phyloP scores from a whole-genome alignment of 805 yeast species.

The Cyberlindnera euphorbiiphila region DNA sequence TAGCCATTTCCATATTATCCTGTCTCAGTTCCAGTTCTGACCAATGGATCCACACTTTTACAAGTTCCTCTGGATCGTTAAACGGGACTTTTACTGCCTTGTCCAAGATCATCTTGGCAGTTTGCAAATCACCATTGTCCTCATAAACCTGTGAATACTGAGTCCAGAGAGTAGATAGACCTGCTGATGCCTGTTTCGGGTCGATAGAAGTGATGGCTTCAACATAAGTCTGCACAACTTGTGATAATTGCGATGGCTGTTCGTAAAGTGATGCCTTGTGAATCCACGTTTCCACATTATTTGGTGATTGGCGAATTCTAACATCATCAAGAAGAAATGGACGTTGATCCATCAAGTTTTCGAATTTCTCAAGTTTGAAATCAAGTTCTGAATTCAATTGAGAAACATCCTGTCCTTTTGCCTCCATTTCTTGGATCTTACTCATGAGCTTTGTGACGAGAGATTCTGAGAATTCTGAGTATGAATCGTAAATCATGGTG shows the following conservation, averaged over 20 bases:
- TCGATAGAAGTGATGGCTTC: conserved; percentile 64
- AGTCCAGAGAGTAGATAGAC: conserved; percentile 63
- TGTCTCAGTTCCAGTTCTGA: conserved; percentile 55
- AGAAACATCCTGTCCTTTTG: conserved; percentile 16
- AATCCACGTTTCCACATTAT: conserved; percentile 67
- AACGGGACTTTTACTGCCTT: conserved; percentile 72
- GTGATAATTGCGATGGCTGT: conserved; percentile 31
- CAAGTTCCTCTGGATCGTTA: conserved; percentile 57
- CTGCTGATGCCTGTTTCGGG: conserved; percentile 47
- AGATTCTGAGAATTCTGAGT: conserved; percentile 56
- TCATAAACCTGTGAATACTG: conserved; percentile 65
- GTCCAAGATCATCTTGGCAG: conserved; percentile 60
- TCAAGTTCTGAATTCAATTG: conserved; percentile 35
- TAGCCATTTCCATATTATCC: conserved; percentile 43
- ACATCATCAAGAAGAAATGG: conserved; percentile 63
- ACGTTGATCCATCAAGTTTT: conserved; percentile 52
- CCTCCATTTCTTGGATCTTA: conserved; percentile 9
- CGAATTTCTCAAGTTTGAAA: conserved; percentile 44
- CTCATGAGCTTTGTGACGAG: conserved; percentile 28
- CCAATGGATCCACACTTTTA: conserved; percentile 73
- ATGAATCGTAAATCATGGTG: conserved; percentile 57
- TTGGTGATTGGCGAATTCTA: conserved; percentile 53
- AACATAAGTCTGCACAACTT: conserved; percentile 54
- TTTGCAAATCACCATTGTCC: conserved; percentile 45
- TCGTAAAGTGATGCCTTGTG: conserved; percentile 49